Conservation (phyloP, 345 rosid species). For the Citrus inodora region DNA sequence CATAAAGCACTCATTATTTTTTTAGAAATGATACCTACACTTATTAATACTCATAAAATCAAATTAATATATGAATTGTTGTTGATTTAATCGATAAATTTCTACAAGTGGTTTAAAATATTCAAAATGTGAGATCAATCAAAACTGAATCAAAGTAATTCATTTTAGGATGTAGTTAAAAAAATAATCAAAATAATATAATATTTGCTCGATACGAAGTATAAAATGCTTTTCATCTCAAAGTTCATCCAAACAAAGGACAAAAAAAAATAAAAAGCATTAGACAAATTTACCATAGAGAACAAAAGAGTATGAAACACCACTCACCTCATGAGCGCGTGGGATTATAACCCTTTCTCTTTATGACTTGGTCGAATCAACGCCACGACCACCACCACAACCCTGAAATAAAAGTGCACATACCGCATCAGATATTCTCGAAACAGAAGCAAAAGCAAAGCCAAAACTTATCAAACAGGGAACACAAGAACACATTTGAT, state of each 20-base stretch:
- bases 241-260: neutral
- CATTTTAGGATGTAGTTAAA: no score
- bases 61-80: no score
- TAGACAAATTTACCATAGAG: neutral
- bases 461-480: neutral
- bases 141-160: no score
- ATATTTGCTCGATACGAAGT: neutral
- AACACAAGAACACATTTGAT: neutral
- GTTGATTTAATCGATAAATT: no score
- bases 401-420: neutral
- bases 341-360: neutral
- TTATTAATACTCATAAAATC: no score
- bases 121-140: neutral
- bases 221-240: neutral
- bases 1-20: no score
- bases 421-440: neutral
- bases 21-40: no score
- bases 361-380: constrained; percentile 13
- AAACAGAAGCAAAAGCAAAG: neutral
- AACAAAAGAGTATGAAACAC: neutral
- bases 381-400: constrained; percentile 9
- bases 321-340: constrained; percentile 17
- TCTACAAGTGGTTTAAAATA: no score
- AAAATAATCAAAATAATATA: no score
- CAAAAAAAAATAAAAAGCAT: neutral